Conservation (phyloP, 352 stramenopile species). For the Blastocystis sp. region DNA sequence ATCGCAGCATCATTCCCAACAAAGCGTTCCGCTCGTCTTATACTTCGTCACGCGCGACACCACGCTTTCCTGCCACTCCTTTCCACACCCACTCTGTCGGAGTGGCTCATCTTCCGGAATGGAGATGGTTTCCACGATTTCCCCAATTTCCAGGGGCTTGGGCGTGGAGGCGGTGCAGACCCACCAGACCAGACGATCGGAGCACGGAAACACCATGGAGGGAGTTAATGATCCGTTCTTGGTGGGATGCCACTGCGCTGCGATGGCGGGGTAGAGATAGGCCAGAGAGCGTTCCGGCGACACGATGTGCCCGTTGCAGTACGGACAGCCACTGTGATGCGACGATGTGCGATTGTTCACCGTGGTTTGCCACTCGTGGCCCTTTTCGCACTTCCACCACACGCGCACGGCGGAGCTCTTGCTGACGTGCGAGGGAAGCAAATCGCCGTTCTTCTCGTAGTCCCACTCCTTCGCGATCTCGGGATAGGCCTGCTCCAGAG, state of each 20-base stretch:
- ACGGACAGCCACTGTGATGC: constrained; percentile 58
- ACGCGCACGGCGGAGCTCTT: constrained; percentile 32
- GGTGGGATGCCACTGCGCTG: constrained; percentile 60
- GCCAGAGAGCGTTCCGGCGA: constrained; percentile 30
- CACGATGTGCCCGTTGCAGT: constrained; percentile 32
- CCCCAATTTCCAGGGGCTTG: neutral
- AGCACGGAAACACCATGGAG: constrained; percentile 47
- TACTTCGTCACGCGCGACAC: constrained; percentile 49
- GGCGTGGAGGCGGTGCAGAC: neutral
- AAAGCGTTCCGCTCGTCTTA: constrained; percentile 17
- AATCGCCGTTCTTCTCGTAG: constrained; percentile 53
- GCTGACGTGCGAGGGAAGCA: constrained; percentile 48
- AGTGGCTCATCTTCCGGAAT: neutral
- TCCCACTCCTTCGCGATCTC: constrained; percentile 67
- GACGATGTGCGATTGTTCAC: constrained; percentile 68
- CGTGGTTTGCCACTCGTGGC: constrained; percentile 56
- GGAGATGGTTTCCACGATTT: neutral
- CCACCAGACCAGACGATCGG: constrained; percentile 61
- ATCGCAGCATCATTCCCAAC: neutral
- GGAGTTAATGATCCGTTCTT: constrained; percentile 60
- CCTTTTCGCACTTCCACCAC: constrained; percentile 68
- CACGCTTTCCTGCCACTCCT: constrained; percentile 48
- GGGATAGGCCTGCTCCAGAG: constrained; percentile 11
- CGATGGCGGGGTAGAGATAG: constrained; percentile 59
- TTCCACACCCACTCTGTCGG: neutral